phyloP scores from a whole-genome alignment of 1,284 basidiomycete genomes.

The Meira miltonrushii region DNA sequence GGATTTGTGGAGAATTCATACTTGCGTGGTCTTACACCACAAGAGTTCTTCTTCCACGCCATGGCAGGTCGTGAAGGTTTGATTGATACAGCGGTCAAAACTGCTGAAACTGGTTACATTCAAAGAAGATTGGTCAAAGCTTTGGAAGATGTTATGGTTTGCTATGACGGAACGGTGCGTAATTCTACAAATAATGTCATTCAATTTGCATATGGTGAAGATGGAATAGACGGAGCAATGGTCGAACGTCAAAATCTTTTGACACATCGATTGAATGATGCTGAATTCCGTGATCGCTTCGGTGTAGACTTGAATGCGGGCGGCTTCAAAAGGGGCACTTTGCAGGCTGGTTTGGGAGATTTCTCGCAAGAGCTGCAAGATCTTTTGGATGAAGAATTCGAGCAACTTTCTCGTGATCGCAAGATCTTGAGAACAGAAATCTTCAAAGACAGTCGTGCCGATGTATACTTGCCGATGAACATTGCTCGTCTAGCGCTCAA shows the following conservation, averaged over 20 bases:
- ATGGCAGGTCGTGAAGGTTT: conserved; percentile 99
- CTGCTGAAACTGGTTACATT: conserved; percentile 98
- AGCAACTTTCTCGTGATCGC: conserved; percentile 71
- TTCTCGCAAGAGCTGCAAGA: conserved; percentile 78
- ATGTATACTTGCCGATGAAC: conserved; percentile 64
- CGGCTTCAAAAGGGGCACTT: conserved; percentile 60
- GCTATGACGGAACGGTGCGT: conserved; percentile 94
- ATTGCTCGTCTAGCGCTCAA: conserved; percentile 91
- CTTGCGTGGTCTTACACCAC: conserved; percentile 88
- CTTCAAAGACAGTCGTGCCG: conserved; percentile 66
- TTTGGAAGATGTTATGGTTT: conserved; percentile 92
- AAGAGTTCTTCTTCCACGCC: conserved; percentile 99
- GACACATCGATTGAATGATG: conserved; percentile 75
- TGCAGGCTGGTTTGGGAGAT: conserved; percentile 92
- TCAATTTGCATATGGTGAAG: conserved; percentile 96
- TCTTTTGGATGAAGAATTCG: conserved; percentile 82
- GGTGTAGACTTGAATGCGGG: conserved; percentile 73
- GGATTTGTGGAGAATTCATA: conserved; percentile 99
- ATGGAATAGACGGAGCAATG: conserved; percentile 96
- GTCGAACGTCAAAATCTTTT: conserved; percentile 93
- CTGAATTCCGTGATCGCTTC: conserved; percentile 82
- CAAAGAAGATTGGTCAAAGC: conserved; percentile 97
- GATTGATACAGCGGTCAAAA: conserved; percentile 99
- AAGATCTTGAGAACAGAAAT: conserved; percentile 71
- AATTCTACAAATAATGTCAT: conserved; percentile 73